phyloP scores from a whole-genome alignment of 192 early-diverging fungal genomes.

The Linnemannia schmuckeri region DNA sequence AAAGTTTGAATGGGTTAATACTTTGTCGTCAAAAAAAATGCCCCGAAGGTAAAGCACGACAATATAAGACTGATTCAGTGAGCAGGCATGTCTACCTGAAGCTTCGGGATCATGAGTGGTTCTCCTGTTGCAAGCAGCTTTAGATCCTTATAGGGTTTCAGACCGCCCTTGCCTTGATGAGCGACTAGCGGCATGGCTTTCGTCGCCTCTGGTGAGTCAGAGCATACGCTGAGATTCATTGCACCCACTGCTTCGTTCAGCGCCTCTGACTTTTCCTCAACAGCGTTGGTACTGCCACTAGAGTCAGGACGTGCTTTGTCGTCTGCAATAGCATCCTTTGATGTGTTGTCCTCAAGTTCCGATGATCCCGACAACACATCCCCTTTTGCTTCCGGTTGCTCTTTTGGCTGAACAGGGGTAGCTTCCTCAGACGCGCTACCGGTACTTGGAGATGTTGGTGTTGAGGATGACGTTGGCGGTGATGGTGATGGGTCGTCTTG shows the following conservation, averaged over 20 bases:
- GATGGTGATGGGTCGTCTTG: background rate
- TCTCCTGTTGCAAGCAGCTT: slow-evolving; percentile 68
- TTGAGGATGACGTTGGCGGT: slow-evolving; percentile 12
- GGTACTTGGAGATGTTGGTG: background rate
- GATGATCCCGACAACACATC: background rate
- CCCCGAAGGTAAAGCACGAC: background rate
- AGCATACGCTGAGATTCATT: background rate
- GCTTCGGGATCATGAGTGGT: slow-evolving; percentile 74
- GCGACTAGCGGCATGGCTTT: background rate
- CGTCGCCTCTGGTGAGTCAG: background rate
- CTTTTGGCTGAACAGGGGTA: slow-evolving; percentile 14
- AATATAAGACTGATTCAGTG: background rate
- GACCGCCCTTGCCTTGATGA: background rate
- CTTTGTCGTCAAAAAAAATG: background rate
- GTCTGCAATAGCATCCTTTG: background rate
- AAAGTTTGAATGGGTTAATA: background rate
- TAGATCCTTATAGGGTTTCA: slow-evolving; percentile 27
- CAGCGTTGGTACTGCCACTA: background rate
- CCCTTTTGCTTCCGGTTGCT: too few species aligned
- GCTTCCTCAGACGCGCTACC: slow-evolving; percentile 7
- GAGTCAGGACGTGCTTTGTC: background rate
- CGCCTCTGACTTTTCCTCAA: background rate
- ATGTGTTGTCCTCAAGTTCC: background rate
- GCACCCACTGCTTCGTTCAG: background rate
- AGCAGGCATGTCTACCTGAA: slow-evolving; percentile 60